Percentiles rank a stretch among this genome's conserved stretches.
phyloP scores from a whole-genome alignment of 2,329 filamentous ascomycete genomes.

The Penicillium sclerotiorum region DNA sequence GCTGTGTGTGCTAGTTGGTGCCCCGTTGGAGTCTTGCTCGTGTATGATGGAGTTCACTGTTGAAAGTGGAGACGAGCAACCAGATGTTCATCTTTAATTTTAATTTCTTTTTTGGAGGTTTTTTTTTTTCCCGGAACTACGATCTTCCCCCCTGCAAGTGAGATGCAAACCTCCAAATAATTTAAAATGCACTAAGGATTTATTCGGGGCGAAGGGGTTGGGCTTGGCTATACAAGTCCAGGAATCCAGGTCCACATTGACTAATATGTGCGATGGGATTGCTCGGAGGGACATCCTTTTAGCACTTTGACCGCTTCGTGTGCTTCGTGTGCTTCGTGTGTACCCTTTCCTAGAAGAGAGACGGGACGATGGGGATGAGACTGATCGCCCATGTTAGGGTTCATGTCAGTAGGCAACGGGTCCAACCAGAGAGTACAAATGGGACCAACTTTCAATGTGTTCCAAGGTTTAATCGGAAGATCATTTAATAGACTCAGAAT shows the following conservation, averaged over 20 bases:
- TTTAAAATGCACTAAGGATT: not conserved
- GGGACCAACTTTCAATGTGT: too few relatives aligned
- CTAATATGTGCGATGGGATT: not conserved
- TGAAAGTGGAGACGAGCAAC: not conserved
- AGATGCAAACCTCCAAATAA: not conserved
- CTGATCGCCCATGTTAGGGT: too few relatives aligned
- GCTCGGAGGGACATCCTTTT: not conserved
- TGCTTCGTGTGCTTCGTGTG: too few relatives aligned
- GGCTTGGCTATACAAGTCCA: not conserved
- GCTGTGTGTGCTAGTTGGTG: not conserved
- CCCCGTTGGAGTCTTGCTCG: too few relatives aligned
- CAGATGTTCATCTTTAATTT: conserved; percentile 1
- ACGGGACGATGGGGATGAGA: too few relatives aligned
- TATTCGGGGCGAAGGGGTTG: not conserved
- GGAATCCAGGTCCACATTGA: too few relatives aligned
- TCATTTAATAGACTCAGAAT: too few relatives aligned
- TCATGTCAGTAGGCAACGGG: too few relatives aligned
- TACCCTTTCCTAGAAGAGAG: too few relatives aligned
- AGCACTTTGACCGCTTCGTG: not conserved
- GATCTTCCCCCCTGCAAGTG: conserved; percentile 3
- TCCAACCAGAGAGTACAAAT: too few relatives aligned
- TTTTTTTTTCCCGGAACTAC: not conserved
- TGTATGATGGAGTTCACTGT: not conserved
- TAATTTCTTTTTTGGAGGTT: not conserved
- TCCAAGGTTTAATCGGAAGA: too few relatives aligned